phyloP scores from a whole-genome alignment of 768 basidiomycete species.

The Gelatoporia subvermispora region DNA sequence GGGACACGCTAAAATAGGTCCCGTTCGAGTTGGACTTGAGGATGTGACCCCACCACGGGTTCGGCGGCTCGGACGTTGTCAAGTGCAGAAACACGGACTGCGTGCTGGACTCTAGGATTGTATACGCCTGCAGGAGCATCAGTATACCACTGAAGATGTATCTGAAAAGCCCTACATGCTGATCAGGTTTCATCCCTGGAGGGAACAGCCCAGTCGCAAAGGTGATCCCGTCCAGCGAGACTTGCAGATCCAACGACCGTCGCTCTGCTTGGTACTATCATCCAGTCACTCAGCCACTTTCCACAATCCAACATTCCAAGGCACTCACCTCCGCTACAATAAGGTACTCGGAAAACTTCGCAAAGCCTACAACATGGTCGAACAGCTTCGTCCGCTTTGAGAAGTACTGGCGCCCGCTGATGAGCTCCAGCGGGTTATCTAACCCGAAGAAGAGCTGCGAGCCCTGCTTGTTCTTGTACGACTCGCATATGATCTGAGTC shows the following conservation, averaged over 20 bases:
- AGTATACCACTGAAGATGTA: neutral
- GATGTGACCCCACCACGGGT: slow-evolving; percentile 84
- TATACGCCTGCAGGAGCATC: slow-evolving; percentile 62
- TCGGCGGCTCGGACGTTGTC: slow-evolving; percentile 77
- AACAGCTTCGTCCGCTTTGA: slow-evolving; percentile 71
- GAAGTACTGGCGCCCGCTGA: slow-evolving; percentile 75
- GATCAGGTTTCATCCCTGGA: slow-evolving; percentile 81
- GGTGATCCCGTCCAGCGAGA: slow-evolving; percentile 83
- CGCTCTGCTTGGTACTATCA: slow-evolving; percentile 46
- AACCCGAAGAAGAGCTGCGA: slow-evolving; percentile 55
- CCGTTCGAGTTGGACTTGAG: slow-evolving; percentile 98
- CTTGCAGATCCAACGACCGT: slow-evolving; percentile 74
- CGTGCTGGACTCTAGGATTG: slow-evolving; percentile 90
- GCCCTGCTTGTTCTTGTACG: slow-evolving; percentile 76
- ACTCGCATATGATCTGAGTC: slow-evolving; percentile 90
- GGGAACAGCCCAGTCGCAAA: slow-evolving; percentile 91
- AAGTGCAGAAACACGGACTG: slow-evolving; percentile 92
- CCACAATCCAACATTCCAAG: neutral
- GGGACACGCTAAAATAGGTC: slow-evolving; percentile 87
- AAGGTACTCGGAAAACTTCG: slow-evolving; percentile 95
- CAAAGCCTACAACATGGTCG: slow-evolving; percentile 86
- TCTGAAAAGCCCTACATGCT: slow-evolving; percentile 66
- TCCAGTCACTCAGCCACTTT: slow-evolving; percentile 1
- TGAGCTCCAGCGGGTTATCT: slow-evolving; percentile 69
- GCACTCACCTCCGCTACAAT: slow-evolving; percentile 84